phyloP scores from a whole-genome alignment of 805 yeast genomes.

The Pichia nanzhaoensis region DNA sequence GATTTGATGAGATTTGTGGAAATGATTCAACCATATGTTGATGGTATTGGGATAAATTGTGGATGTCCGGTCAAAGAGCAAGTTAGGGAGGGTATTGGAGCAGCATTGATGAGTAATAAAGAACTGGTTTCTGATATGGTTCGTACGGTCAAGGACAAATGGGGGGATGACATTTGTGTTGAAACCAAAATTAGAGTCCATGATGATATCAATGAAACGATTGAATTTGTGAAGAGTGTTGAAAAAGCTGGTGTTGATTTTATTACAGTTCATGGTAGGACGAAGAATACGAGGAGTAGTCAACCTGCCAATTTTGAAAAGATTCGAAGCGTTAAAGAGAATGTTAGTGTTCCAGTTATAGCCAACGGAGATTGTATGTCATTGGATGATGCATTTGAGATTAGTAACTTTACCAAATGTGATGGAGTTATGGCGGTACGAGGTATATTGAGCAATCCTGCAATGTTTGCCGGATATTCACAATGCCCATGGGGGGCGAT shows the following conservation, averaged over 20 bases:
- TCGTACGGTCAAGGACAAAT: constrained; percentile 65
- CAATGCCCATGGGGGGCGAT: constrained; percentile 88
- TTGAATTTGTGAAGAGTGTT: constrained; percentile 61
- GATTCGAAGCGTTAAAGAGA: constrained; percentile 54
- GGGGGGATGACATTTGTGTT: constrained; percentile 64
- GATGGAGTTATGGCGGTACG: constrained; percentile 97
- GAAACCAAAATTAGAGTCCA: constrained; percentile 94
- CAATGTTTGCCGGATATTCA: constrained; percentile 66
- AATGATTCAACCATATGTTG: constrained; percentile 85
- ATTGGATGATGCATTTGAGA: constrained; percentile 54
- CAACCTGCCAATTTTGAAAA: constrained; percentile 81
- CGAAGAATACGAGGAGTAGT: constrained; percentile 77
- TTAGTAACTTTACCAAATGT: constrained; percentile 61
- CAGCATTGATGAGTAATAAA: constrained; percentile 83
- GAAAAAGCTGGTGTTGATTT: constrained; percentile 89
- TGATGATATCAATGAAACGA: constrained; percentile 63
- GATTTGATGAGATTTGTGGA: constrained; percentile 80
- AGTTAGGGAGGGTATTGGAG: constrained; percentile 93
- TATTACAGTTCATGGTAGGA: constrained; percentile 91
- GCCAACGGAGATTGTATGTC: constrained; percentile 95
- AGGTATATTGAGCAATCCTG: constrained; percentile 83
- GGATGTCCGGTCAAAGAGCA: constrained; percentile 98
- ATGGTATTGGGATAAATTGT: constrained; percentile 92
- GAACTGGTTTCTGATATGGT: constrained; percentile 82
- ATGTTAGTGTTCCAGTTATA: constrained; percentile 71